Evolutionary conservation across 2,329 filamentous ascomycete genomes (phyloP).

Genomic region (Neoarthrinium moseri): DNA sequence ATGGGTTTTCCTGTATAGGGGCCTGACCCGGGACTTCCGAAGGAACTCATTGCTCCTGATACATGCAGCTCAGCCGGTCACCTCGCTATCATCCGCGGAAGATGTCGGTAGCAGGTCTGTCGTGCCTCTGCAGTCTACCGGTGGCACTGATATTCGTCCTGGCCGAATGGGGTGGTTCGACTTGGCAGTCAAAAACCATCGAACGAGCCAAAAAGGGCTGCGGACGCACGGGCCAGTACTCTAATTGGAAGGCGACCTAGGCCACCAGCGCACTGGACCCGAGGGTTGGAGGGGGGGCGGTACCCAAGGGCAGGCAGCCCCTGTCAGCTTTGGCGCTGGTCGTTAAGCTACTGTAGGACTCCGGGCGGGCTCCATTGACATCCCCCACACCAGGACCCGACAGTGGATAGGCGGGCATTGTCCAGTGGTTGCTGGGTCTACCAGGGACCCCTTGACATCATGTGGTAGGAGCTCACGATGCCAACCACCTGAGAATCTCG

Average conservation of each 20-base stretch:
- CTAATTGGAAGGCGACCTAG: not conserved
- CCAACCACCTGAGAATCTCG: conserved; percentile 7
- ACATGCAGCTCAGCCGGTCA: no score
- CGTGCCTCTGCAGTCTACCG: no score
- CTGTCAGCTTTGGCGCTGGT: no score
- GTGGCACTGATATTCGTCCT: not conserved
- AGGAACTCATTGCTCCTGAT: conserved; percentile 54
- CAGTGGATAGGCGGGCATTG: not conserved
- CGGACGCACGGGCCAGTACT: conserved; percentile 1
- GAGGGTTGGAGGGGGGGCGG: no score
- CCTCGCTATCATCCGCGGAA: no score
- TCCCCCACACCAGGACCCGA: not conserved
- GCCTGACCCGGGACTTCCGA: conserved; percentile 69
- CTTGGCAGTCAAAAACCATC: not conserved
- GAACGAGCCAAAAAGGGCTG: conserved; percentile 6
- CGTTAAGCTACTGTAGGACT: not conserved
- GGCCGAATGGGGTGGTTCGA: not conserved
- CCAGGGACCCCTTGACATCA: conserved; percentile 9
- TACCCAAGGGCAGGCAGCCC: no score
- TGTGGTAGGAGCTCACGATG: not conserved
- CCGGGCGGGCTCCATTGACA: not conserved
- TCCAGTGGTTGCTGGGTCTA: conserved; percentile 6
- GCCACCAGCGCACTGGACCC: no score
- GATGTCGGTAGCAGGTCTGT: no score
- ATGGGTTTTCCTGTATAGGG: conserved; percentile 65